Base-by-base conservation (phyloP, 2,329 filamentous ascomycete genomes). In the Clonostachys chloroleuca region DNA sequence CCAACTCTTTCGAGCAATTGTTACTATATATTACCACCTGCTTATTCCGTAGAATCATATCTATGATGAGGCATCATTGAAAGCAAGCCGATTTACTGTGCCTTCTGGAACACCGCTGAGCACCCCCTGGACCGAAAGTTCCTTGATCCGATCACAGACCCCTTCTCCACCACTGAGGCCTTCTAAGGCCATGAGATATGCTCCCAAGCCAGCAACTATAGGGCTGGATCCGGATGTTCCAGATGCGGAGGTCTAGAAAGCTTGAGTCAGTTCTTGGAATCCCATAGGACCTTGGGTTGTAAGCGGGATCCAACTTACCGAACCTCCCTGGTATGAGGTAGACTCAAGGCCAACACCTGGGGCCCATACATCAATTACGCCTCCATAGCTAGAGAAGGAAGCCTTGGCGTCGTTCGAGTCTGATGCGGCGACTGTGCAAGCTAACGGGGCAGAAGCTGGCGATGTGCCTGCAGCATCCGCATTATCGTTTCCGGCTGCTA, bases 171-270 rank as follows among this genome's bases (percentile, higher is more conserved):
- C 63, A 6, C 61, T 66, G 50, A 80, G 62, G 45, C 61, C 59
- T 63, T 80, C 75, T 20, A 78, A 67, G 40, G 67, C 57, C 65
- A 85, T 78, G 12, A 86, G 62, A 61, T 96, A 96, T 69, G 91
- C 91, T 60, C 95, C 77, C 52, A 96, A 87, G 80, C 91, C 91
- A 64, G 84, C 86, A 66, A 96, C 85, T 70, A 95, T 90, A 58
- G 91, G 91, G 51, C 90, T 95, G 51, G 91, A 90, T 90, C 95
- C 95, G 45, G 91, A 96, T 54, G 91, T 96, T 68, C 91, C 91
- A 36, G 90, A 95, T 74, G 95, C 95, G 72, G 87, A 47, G 6
- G 47, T 54, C 47, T 49, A 13, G 34, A 18, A 34, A 14, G 3
- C 7, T 14, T 17, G 4, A 12, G 40, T 47, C 20, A 47, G 39